Percentiles rank a stretch among this genome's conserved stretches.
Conservation (phyloP, 2,329 filamentous ascomycete genomes). For the Ceratocystis variospora region DNA sequence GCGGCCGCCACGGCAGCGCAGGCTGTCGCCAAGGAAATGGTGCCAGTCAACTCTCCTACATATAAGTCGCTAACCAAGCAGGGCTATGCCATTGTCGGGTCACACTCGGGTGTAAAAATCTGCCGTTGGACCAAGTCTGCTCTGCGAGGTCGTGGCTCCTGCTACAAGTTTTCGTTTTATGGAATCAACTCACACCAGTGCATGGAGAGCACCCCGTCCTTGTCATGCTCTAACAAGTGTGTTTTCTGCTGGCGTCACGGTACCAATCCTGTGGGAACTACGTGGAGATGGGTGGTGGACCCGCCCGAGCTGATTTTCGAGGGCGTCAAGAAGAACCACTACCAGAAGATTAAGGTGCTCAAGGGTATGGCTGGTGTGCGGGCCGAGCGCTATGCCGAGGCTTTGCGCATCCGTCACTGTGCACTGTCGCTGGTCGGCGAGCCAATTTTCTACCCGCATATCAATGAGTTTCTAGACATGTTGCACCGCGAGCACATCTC, state of each 20-base stretch:
- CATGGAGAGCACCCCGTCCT: conserved; percentile 93
- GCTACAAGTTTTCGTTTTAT: conserved; percentile 97
- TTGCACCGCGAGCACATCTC: conserved; percentile 79
- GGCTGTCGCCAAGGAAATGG: conserved; percentile 68
- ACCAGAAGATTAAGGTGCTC: conserved; percentile 96
- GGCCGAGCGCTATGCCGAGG: conserved; percentile 82
- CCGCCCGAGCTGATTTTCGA: conserved; percentile 78
- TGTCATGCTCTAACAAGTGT: conserved; percentile 96
- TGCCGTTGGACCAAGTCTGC: conserved; percentile 98
- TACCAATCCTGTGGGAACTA: conserved; percentile 91
- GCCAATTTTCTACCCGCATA: conserved; percentile 97
- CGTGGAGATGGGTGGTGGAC: conserved; percentile 93
- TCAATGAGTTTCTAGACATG: conserved; percentile 79
- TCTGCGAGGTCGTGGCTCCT: conserved; percentile 80
- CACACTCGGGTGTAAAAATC: conserved; percentile 92
- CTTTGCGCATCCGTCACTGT: conserved; percentile 85
- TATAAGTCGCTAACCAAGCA: conserved; percentile 85
- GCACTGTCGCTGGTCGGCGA: conserved; percentile 86
- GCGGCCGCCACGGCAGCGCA: conserved; percentile 27
- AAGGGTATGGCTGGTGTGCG: conserved; percentile 84
- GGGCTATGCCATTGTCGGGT: conserved; percentile 88
- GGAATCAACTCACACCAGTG: conserved; percentile 92
- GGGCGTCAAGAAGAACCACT: conserved; percentile 82
- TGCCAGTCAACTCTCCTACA: conserved; percentile 78
- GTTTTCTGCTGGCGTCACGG: conserved; percentile 98